Percentiles rank a stretch among this genome's conserved stretches.
phyloP scores from a whole-genome alignment of 2,329 filamentous ascomycete genomes.

The Epichloe coenophiala region DNA sequence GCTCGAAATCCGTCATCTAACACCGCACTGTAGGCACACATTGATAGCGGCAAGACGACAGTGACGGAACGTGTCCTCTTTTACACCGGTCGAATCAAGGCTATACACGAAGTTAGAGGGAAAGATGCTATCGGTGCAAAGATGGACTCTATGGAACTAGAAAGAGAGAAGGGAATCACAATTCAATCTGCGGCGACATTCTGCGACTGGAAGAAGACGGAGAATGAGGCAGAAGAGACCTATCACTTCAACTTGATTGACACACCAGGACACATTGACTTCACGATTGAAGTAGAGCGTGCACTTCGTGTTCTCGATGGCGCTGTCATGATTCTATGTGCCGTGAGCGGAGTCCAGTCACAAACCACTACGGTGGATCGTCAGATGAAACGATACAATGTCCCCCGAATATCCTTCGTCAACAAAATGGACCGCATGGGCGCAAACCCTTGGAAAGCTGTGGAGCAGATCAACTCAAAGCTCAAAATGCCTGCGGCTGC shows the following conservation, averaged over 20 bases:
- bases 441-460: slow-evolving; percentile 91
- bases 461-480: slow-evolving; percentile 96
- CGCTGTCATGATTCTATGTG: slow-evolving; percentile 96
- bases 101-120: slow-evolving; percentile 92
- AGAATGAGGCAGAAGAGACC: slow-evolving; percentile 70
- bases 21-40: slow-evolving; percentile 56
- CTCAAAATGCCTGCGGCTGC: slow-evolving; percentile 86
- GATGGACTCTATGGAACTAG: slow-evolving; percentile 99
- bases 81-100: slow-evolving; percentile 93
- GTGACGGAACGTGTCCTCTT: slow-evolving; percentile 90
- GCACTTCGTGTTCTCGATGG: slow-evolving; percentile 90
- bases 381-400: slow-evolving; percentile 97
- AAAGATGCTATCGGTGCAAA: slow-evolving; percentile 94
- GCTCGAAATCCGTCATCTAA: slow-evolving; percentile 11
- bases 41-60: slow-evolving; percentile 97
- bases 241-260: slow-evolving; percentile 99
- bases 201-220: slow-evolving; percentile 87
- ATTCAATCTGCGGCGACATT: slow-evolving; percentile 98
- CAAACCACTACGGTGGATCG: slow-evolving; percentile 97
- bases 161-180: slow-evolving; percentile 96
- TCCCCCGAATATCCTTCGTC: slow-evolving; percentile 88
- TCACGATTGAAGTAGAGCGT: slow-evolving; percentile 96
- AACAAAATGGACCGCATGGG: slow-evolving; percentile 99
- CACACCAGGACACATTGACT: slow-evolving; percentile 96
- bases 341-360: slow-evolving; percentile 91